Base-by-base conservation (phyloP, 1,139 yeast species). In the Saccharomyces pastorianus region DNA sequence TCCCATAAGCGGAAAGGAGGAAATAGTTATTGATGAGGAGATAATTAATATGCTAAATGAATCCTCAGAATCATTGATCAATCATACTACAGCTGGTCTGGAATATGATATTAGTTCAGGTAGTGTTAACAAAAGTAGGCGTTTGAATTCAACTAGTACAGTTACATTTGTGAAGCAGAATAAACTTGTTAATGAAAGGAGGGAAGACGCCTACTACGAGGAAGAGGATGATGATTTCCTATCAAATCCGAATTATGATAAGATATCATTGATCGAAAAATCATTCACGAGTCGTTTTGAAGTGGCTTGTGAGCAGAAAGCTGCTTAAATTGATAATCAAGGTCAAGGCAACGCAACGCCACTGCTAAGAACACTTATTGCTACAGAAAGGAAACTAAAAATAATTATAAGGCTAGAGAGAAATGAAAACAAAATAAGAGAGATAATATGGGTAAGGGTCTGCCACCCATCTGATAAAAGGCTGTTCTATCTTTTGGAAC, bases 201-300 rank as follows among this genome's bases (percentile, higher is more conserved):
- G 20, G 44, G 8, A 20, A 5, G 25, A 20, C 8, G 23, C 13
- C 7, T 38, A 38, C 25, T 9, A 20, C 13, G 46, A 46, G 29
- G 61, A 58, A 17, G 53, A 59, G 23, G 56, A 59, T 7, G 49
- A 49, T 25, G 54, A 52, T 46, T 53, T 55, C 20, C 50, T 54
- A 34, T 31, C 28, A 6, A 31, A 29, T 9, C 59, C 9, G 66
- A 64, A 38, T 11, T 38, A 20, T 11, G 44, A 38, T 20, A 38
- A 38, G 25, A 38, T 38, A 38, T 38, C 44, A 38, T 20, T 38
- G 26, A 38, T 38, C 44, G 44, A 38, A 20, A 38, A 25, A 11
- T 38, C 44, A 9, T 38, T 38, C 11, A 38, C 44, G 25, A 38
- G 25, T 38, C 44, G 44, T 38, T 38, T 38, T 11, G 44, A 38